Conservation (phyloP, 306 rosid genomes). For the Lagenaria siceraria region DNA sequence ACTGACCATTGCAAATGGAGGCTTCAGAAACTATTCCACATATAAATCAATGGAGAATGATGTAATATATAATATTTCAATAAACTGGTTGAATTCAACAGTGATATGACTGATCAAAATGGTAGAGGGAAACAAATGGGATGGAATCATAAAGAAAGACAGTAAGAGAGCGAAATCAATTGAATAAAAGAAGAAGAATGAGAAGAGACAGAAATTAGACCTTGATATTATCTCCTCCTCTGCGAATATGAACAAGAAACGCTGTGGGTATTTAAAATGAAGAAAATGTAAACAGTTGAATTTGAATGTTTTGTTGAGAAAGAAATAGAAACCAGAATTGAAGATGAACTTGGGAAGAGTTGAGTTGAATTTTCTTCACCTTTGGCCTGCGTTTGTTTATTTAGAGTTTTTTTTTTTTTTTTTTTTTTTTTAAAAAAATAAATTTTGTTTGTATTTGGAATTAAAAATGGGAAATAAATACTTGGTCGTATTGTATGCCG, state of each 20-base stretch:
- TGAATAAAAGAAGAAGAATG: not conserved
- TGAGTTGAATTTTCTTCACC: not conserved
- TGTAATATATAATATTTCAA: not conserved
- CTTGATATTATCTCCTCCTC: not conserved
- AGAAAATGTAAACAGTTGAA: not conserved
- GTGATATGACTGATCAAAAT: not conserved
- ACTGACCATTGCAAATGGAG: not conserved
- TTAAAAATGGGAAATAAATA: not conserved
- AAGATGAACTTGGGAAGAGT: not conserved
- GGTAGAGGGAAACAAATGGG: not conserved
- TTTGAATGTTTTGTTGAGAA: not conserved
- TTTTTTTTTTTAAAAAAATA: too few species aligned
- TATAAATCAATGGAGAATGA: not conserved
- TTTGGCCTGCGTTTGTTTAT: not conserved
- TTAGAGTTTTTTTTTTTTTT: too few species aligned
- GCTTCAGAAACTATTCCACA: not conserved
- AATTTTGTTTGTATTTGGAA: not conserved
- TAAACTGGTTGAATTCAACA: not conserved
- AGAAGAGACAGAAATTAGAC: not conserved
- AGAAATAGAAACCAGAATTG: not conserved
- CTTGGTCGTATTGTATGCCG: too few species aligned
- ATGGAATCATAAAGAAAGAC: not conserved
- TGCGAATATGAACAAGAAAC: not conserved
- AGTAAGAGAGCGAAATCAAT: not conserved
- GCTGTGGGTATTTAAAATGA: not conserved